These are phyloP conservation scores for Fusarium sororula DNA, from an alignment of 2,329 filamentous ascomycete species.

Conservation along the genomic window DNA sequence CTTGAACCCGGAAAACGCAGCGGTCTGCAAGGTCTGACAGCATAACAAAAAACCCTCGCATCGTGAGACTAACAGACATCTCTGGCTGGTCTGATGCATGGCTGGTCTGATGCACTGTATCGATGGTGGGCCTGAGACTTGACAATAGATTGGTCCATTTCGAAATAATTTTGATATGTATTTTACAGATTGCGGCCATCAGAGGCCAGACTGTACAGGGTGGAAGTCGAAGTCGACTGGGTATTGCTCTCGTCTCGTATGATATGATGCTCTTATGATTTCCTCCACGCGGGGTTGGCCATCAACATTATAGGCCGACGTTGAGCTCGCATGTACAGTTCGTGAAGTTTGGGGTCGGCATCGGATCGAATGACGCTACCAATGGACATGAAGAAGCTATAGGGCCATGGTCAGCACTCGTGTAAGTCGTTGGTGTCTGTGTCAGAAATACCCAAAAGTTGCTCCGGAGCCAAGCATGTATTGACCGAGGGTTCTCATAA, in stretches of 20 bases:
- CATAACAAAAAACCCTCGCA: conserved; percentile 22
- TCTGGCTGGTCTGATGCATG: conserved; percentile 17
- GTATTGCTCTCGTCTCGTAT: conserved; percentile 39
- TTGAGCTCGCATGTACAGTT: conserved; percentile 79
- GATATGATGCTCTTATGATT: conserved; percentile 37
- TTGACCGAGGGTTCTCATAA: conserved; percentile 93
- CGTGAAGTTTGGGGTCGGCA: conserved; percentile 76
- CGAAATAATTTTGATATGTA: conserved; percentile 38
- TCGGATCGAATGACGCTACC: conserved; percentile 96
- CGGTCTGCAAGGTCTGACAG: conserved; percentile 20
- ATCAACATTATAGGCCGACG: conserved; percentile 74
- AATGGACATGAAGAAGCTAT: conserved; percentile 96
- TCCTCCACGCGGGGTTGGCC: conserved; percentile 52
- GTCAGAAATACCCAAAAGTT: conserved; percentile 81
- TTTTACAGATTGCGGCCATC: conserved; percentile 42
- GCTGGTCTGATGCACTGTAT: conserved; percentile 20
- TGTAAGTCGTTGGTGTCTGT: neutral
- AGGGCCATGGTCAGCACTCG: conserved; percentile 28
- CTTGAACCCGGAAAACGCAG: conserved; percentile 12
- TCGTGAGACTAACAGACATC: conserved; percentile 9
- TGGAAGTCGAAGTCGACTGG: conserved; percentile 38
- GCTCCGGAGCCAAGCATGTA: conserved; percentile 96
- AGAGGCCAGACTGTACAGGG: conserved; percentile 41
- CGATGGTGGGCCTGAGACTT: conserved; percentile 13
- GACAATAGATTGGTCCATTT: conserved; percentile 30